These are phyloP conservation scores for Penicillium psychrosexuale DNA, from an alignment of 2,329 filamentous ascomycete species.

Conservation along the genomic window DNA sequence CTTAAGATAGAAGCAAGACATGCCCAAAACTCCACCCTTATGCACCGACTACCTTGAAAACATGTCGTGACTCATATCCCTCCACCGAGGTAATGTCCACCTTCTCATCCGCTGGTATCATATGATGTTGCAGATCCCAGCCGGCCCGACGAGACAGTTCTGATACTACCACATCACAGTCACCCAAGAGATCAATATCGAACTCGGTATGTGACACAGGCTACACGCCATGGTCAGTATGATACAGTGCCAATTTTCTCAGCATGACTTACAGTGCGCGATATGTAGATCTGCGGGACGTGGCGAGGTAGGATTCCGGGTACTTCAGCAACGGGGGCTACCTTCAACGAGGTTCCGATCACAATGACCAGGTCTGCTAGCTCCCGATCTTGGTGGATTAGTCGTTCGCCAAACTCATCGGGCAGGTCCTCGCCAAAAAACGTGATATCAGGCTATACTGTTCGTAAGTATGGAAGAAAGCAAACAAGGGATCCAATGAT, in stretches of 20 bases:
- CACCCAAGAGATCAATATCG: constrained; percentile 92
- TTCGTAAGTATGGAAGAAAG: constrained; percentile 8
- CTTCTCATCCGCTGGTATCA: constrained; percentile 67
- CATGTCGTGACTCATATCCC: constrained; percentile 46
- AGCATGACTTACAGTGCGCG: constrained; percentile 58
- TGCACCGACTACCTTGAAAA: constrained; percentile 42
- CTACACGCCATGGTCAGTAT: constrained; percentile 32
- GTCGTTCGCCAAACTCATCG: constrained; percentile 73
- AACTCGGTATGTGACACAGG: constrained; percentile 88
- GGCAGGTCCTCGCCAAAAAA: constrained; percentile 94
- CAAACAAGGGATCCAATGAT: not conserved
- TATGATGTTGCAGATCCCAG: constrained; percentile 78
- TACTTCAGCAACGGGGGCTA: constrained; percentile 91
- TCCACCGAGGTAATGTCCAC: constrained; percentile 55
- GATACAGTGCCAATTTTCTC: not conserved
- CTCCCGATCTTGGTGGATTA: constrained; percentile 77
- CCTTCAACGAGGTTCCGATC: constrained; percentile 93
- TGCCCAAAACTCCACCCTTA: constrained; percentile 36
- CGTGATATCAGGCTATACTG: constrained; percentile 76
- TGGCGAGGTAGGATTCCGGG: constrained; percentile 73
- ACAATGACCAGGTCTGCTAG: constrained; percentile 86
- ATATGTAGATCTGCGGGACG: constrained; percentile 88
- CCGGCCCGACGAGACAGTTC: constrained; percentile 79
- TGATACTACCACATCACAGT: constrained; percentile 85
- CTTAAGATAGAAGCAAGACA: constrained; percentile 19